A percentile compares a stretch with the other conserved stretches of the same genome.
phyloP scores from a whole-genome alignment of 805 yeast species.

The Metschnikowia matae region DNA sequence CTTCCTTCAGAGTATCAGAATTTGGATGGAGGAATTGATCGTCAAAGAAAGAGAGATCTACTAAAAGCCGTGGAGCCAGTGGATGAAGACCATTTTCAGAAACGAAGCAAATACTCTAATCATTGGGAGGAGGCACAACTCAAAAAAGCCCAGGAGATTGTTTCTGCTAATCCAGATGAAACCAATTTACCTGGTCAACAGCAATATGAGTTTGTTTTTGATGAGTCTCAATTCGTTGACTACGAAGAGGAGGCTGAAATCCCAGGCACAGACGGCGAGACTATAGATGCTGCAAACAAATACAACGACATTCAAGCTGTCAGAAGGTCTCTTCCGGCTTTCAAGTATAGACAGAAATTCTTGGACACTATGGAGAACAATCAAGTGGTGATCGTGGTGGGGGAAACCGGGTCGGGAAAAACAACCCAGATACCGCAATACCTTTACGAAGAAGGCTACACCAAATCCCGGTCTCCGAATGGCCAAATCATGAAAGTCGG shows the following conservation, averaged over 20 bases:
- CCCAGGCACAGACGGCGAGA: slow-evolving; percentile 24
- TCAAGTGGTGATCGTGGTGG: slow-evolving; percentile 73
- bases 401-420: slow-evolving; percentile 92
- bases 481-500: slow-evolving; percentile 49
- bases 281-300: slow-evolving; percentile 4
- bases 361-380: slow-evolving; percentile 55
- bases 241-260: slow-evolving; percentile 43
- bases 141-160: slow-evolving; percentile 33
- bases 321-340: slow-evolving; percentile 73
- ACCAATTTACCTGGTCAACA: slow-evolving; percentile 39
- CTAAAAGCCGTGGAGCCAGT: slow-evolving; percentile 28
- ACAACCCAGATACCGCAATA: slow-evolving; percentile 93
- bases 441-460: slow-evolving; percentile 76
- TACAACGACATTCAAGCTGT: slow-evolving; percentile 40
- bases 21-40: slow-evolving; percentile 49
- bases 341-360: slow-evolving; percentile 53
- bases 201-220: slow-evolving; percentile 73
- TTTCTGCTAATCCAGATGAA: slow-evolving; percentile 30
- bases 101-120: slow-evolving; percentile 21
- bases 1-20: slow-evolving; percentile 58
- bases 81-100: slow-evolving; percentile 18
- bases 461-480: slow-evolving; percentile 35
- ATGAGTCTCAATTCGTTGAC: slow-evolving; percentile 57
- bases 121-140: slow-evolving; percentile 56
- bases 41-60: slow-evolving; percentile 49